These are phyloP conservation scores for Samsoniella hepiali DNA, from an alignment of 2,329 filamentous ascomycete species.

Conservation along the genomic window DNA sequence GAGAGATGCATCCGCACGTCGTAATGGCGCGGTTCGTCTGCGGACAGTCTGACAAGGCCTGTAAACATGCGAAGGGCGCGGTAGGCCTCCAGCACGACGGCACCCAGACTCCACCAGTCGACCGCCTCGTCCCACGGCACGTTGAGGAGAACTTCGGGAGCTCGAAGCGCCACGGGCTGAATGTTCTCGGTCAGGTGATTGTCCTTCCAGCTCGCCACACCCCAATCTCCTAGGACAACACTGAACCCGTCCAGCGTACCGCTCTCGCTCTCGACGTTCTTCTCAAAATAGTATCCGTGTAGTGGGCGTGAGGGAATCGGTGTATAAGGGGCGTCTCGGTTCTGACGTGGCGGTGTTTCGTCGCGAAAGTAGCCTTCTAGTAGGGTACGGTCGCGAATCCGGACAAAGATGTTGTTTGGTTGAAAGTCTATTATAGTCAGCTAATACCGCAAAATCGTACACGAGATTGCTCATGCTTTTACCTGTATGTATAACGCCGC, in stretches of 20 bases:
- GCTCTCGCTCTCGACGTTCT: neutral
- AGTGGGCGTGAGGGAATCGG: slow-evolving; percentile 17
- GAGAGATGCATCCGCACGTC: slow-evolving; percentile 19
- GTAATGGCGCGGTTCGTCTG: slow-evolving; percentile 16
- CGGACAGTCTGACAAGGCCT: neutral
- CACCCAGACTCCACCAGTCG: slow-evolving; percentile 27
- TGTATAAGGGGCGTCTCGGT: slow-evolving; percentile 16
- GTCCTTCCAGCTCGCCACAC: slow-evolving; percentile 24
- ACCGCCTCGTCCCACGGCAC: slow-evolving; percentile 22
- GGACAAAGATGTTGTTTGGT: slow-evolving; percentile 26
- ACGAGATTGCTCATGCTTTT: neutral
- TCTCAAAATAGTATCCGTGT: slow-evolving; percentile 21
- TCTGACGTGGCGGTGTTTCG: neutral
- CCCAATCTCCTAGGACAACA: slow-evolving; percentile 23
- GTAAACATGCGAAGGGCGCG: slow-evolving; percentile 22
- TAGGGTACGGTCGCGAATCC: slow-evolving; percentile 20
- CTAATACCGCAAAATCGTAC: neutral
- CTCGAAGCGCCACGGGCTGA: slow-evolving; percentile 24
- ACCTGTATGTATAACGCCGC: slow-evolving; percentile 26
- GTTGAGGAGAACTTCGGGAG: slow-evolving; percentile 26
- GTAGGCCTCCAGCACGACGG: slow-evolving; percentile 22
- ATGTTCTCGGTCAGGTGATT: slow-evolving; percentile 24
- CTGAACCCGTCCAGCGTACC: slow-evolving; percentile 17
- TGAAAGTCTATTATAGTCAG: slow-evolving; percentile 23
- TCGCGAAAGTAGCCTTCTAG: slow-evolving; percentile 22